phyloP scores from a whole-genome alignment of 176 grass and related monocot genomes.

The Cenchrus purpureus region DNA sequence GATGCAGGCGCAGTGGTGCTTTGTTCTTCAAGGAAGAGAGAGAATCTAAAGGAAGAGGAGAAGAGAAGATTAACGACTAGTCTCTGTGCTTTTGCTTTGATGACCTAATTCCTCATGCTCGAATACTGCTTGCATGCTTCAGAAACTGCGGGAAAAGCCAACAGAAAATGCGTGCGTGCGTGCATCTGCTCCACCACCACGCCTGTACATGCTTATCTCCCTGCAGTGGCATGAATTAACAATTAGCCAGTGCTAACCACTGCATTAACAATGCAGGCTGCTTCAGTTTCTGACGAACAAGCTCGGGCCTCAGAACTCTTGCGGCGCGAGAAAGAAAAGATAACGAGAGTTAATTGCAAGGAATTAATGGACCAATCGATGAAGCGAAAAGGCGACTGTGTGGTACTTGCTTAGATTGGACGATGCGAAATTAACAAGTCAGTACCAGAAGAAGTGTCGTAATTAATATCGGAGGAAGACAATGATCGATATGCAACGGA shows the following conservation, averaged over 20 bases:
- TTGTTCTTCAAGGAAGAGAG: slow-evolving; percentile 6
- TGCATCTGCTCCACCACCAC: slow-evolving; percentile 60
- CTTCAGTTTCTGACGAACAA: slow-evolving; percentile 29
- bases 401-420: slow-evolving; percentile 38
- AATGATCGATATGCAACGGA: slow-evolving; percentile 37
- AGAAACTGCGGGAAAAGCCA: slow-evolving; percentile 38
- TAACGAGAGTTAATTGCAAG: slow-evolving; percentile 17
- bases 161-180: slow-evolving; percentile 25
- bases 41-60: slow-evolving; percentile 15
- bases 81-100: slow-evolving; percentile 29
- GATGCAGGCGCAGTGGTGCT: slow-evolving; percentile 41
- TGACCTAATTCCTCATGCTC: slow-evolving; percentile 37
- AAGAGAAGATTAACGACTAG: neutral
- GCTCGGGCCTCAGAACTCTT: slow-evolving; percentile 20
- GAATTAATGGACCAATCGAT: slow-evolving; percentile 11
- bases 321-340: neutral
- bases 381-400: slow-evolving; percentile 17
- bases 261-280: slow-evolving; percentile 20
- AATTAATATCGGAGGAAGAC: slow-evolving; percentile 31
- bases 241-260: slow-evolving; percentile 45
- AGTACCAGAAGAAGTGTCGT: slow-evolving; percentile 23
- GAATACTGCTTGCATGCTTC: slow-evolving; percentile 19
- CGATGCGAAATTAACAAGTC: slow-evolving; percentile 41
- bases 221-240: slow-evolving; percentile 39
- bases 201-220: slow-evolving; percentile 30